A percentile compares a stretch with the other conserved stretches of the same genome.
Evolutionary conservation across 306 rosid species (phyloP).

Genomic region (Ziziphus jujuba): DNA sequence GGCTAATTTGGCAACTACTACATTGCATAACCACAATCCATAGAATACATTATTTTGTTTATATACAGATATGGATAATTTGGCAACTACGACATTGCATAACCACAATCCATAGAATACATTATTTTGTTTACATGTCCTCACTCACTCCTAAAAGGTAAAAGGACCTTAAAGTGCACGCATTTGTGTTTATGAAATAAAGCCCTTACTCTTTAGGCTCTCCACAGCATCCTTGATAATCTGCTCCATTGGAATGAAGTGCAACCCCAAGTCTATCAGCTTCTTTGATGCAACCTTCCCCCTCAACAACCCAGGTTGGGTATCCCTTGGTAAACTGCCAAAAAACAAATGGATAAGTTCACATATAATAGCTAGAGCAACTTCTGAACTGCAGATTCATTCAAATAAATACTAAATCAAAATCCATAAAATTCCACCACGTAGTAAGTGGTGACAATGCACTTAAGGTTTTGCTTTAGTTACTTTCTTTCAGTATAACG

Average conservation of each 20-base stretch:
- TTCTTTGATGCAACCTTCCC: conserved; percentile 54
- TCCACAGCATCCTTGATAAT: conserved; percentile 86
- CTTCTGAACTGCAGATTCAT: not conserved
- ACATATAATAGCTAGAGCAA: conserved; percentile 10
- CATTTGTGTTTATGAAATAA: conserved; percentile 43
- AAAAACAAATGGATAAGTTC: not conserved
- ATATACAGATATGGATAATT: not conserved
- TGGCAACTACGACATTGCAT: not conserved
- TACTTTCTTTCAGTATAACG: not conserved
- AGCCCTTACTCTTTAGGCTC: conserved; percentile 70
- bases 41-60: too few relatives aligned
- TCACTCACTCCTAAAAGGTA: not conserved
- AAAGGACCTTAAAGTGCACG: not conserved
- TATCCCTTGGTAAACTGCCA: conserved; percentile 60
- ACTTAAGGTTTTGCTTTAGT: not conserved
- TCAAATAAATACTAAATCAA: not conserved
- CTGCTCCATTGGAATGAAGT: conserved; percentile 80
- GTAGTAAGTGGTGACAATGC: not conserved
- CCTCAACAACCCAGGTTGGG: conserved; percentile 80
- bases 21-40: too few relatives aligned
- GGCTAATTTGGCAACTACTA: too few relatives aligned
- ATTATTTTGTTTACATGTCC: conserved; percentile 4
- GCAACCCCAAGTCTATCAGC: conserved; percentile 70
- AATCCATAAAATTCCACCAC: not conserved
- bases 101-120: not conserved